phyloP scores from a whole-genome alignment of 2,329 filamentous ascomycete species.

The Huntiella moniliformis region DNA sequence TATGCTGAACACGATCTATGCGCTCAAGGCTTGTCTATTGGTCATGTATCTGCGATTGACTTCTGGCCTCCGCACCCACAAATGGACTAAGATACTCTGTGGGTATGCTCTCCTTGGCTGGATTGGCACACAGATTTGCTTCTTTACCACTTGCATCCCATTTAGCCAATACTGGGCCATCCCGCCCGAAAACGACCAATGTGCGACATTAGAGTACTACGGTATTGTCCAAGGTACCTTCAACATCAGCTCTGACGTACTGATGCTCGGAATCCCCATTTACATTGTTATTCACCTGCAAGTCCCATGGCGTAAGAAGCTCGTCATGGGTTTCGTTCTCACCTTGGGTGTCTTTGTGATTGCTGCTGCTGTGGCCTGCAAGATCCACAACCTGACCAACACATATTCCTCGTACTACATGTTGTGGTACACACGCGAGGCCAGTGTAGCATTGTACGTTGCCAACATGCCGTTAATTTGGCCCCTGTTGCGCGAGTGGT shows the following conservation, averaged over 20 bases:
- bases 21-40: slow-evolving; percentile 36
- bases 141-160: slow-evolving; percentile 32
- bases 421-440: slow-evolving; percentile 28
- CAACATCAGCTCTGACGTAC: slow-evolving; percentile 40
- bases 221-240: slow-evolving; percentile 39
- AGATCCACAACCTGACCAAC: slow-evolving; percentile 24
- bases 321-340: slow-evolving; percentile 29
- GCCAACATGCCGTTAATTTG: slow-evolving; percentile 26
- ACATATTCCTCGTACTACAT: slow-evolving; percentile 23
- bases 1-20: slow-evolving; percentile 40
- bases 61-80: slow-evolving; percentile 26
- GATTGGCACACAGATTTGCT: slow-evolving; percentile 31
- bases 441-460: slow-evolving; percentile 26
- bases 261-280: slow-evolving; percentile 39
- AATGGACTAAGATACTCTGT: slow-evolving; percentile 29
- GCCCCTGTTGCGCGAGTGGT: slow-evolving; percentile 23
- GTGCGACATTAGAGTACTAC: slow-evolving; percentile 36
- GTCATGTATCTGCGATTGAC: slow-evolving; percentile 27
- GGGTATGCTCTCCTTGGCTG: slow-evolving; percentile 29
- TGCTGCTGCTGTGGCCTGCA: slow-evolving; percentile 28
- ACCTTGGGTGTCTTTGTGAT: slow-evolving; percentile 30
- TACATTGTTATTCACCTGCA: slow-evolving; percentile 32
- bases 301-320: slow-evolving; percentile 31
- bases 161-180: slow-evolving; percentile 39
- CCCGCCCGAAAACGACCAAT: slow-evolving; percentile 33